These are phyloP conservation scores for Didymella segeticola DNA, from an alignment of 2,329 filamentous ascomycete genomes.

Conservation along the genomic window DNA sequence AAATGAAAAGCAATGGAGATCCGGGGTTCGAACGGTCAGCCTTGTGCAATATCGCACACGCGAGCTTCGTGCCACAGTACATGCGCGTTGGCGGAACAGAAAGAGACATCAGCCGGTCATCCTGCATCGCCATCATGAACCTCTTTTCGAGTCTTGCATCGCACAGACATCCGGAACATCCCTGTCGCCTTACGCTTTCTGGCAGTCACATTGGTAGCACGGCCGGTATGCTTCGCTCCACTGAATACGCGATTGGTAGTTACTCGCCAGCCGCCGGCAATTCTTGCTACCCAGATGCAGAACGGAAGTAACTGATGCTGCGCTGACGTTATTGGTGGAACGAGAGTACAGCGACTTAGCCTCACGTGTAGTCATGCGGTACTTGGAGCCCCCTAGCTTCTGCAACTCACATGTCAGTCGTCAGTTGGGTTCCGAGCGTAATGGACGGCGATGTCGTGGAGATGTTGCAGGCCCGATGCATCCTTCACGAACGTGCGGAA, in stretches of 20 bases:
- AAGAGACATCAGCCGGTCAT: constrained; percentile 19
- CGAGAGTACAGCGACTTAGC: constrained; percentile 3
- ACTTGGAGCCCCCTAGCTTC: constrained; percentile 3
- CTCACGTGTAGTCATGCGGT: constrained; percentile 27
- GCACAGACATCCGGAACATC: constrained; percentile 8
- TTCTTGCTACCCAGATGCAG: constrained; percentile 19
- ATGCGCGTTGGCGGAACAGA: constrained; percentile 10
- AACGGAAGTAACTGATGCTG: constrained; percentile 27
- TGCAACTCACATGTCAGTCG: constrained; percentile 25
- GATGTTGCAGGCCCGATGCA: constrained; percentile 8
- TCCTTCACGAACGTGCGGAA: constrained; percentile 5
- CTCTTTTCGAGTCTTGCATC: constrained; percentile 5
- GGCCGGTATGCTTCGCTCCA: background rate
- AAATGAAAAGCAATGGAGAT: constrained; percentile 25
- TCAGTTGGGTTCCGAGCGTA: constrained; percentile 17
- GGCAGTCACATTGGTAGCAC: background rate
- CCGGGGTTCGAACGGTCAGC: constrained; percentile 29
- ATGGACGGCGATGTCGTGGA: constrained; percentile 14
- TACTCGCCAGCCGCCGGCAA: constrained; percentile 1
- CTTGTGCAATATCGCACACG: constrained; percentile 25
- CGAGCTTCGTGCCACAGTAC: constrained; percentile 14
- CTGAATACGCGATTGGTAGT: constrained; percentile 4
- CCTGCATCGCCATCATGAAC: constrained; percentile 17
- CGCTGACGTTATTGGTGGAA: constrained; percentile 14
- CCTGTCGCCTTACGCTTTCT: constrained; percentile 6